These are phyloP conservation scores for Auricularia sp. DNA, from an alignment of 768 basidiomycete genomes.

Conservation along the genomic window DNA sequence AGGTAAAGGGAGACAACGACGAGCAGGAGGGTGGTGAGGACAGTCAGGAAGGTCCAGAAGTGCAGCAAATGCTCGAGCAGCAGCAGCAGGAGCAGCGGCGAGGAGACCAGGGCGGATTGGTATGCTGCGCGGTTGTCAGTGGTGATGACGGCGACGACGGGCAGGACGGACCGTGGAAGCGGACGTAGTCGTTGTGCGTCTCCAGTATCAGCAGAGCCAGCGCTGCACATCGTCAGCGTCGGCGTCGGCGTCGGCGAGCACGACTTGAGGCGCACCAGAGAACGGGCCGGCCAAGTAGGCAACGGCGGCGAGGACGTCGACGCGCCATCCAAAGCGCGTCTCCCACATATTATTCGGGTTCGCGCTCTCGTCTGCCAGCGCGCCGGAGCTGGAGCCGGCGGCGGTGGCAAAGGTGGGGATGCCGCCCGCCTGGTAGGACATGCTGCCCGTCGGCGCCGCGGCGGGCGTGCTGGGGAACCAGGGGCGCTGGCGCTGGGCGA, in stretches of 20 bases:
- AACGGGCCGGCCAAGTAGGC: conserved; percentile 62
- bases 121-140: conserved; percentile 40
- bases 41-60: conserved; percentile 42
- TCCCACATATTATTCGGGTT: conserved; percentile 52
- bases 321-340: conserved; percentile 54
- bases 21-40: conserved; percentile 37
- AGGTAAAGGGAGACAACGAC: conserved; percentile 36
- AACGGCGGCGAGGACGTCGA: conserved; percentile 54
- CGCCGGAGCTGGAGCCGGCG: conserved; percentile 14
- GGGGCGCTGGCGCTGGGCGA: conserved; percentile 23
- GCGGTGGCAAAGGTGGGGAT: conserved; percentile 46
- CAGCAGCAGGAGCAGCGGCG: conserved; percentile 47
- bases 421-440: conserved; percentile 64
- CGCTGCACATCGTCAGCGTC: conserved; percentile 28
- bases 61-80: conserved; percentile 44
- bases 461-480: conserved; percentile 40
- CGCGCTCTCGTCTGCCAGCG: conserved; percentile 30
- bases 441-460: conserved; percentile 17
- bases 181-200: conserved; percentile 64
- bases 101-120: conserved; percentile 63
- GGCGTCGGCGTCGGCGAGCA: not conserved
- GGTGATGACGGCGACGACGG: conserved; percentile 1
- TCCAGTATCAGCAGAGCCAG: conserved; percentile 58
- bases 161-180: conserved; percentile 57
- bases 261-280: conserved; percentile 40